Conservation (phyloP, 2,329 filamentous ascomycete species). For the Cladosporium sp. region DNA sequence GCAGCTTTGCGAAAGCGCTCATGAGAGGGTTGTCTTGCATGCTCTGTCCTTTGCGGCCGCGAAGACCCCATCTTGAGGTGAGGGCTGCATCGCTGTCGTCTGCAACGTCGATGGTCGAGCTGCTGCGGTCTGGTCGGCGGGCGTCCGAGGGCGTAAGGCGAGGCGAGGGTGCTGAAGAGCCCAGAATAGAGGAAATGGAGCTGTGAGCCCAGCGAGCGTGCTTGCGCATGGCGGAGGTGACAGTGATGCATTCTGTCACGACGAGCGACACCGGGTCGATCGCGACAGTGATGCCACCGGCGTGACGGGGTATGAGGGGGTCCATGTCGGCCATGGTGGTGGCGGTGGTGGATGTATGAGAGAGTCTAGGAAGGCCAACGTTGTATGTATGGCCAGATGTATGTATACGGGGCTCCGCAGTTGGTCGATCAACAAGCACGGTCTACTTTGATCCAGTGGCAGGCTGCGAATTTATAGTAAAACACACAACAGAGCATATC, state of each 20-base stretch:
- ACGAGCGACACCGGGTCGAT: constrained; percentile 55
- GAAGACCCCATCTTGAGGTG: constrained; percentile 83
- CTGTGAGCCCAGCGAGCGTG: constrained; percentile 94
- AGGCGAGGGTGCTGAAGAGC: constrained; percentile 32
- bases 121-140: constrained; percentile 18
- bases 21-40: constrained; percentile 97
- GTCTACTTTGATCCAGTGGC: background rate
- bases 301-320: background rate
- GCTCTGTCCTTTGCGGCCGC: constrained; percentile 93
- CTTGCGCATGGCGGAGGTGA: constrained; percentile 97
- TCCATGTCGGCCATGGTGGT: constrained; percentile 10
- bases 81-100: constrained; percentile 42
- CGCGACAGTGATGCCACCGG: constrained; percentile 25
- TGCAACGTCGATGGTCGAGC: constrained; percentile 30
- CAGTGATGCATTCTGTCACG: constrained; percentile 97
- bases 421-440: constrained; percentile 1
- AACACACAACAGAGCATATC: background rate
- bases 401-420: constrained; percentile 2
- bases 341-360: background rate
- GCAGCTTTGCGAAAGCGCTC: constrained; percentile 83
- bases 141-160: constrained; percentile 17
- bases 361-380: background rate
- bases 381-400: constrained; percentile 1
- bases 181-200: constrained; percentile 91
- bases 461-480: background rate